These are phyloP conservation scores for Gelatoporia subvermispora DNA, from an alignment of 768 basidiomycete species.

Conservation along the genomic window DNA sequence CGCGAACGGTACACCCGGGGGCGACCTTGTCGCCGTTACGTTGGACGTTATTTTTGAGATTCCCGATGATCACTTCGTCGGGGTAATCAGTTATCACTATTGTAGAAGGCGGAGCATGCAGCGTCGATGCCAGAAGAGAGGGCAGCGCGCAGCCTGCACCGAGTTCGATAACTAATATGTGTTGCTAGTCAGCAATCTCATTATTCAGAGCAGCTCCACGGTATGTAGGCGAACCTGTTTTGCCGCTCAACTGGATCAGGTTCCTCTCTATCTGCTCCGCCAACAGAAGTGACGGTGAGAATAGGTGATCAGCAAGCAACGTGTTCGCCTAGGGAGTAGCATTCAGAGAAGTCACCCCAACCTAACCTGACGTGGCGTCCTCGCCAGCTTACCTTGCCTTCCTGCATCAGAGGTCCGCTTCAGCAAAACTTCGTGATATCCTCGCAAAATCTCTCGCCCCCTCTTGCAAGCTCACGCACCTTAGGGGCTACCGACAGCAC, in stretches of 20 bases:
- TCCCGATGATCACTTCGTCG: constrained; percentile 53
- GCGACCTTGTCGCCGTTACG: constrained; percentile 38
- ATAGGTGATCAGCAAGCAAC: constrained; percentile 67
- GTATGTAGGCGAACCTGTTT: constrained; percentile 32
- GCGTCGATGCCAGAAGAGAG: constrained; percentile 51
- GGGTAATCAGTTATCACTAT: constrained; percentile 69
- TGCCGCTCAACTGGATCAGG: constrained; percentile 36
- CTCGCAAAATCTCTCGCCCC: too few species aligned
- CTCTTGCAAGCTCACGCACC: constrained; percentile 28
- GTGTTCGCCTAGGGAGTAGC: constrained; percentile 51
- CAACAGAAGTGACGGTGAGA: constrained; percentile 63
- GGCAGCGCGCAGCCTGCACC: constrained; percentile 68
- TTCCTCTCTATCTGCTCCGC: constrained; percentile 61
- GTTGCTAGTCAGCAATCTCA: background rate
- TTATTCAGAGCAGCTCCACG: background rate
- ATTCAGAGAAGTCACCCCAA: constrained; percentile 4
- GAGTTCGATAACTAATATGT: constrained; percentile 58
- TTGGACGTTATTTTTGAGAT: constrained; percentile 50
- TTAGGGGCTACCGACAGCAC: constrained; percentile 53
- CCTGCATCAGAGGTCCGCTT: constrained; percentile 28
- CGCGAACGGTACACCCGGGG: constrained; percentile 37
- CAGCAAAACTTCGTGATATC: too few species aligned
- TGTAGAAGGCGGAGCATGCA: constrained; percentile 40
- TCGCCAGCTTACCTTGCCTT: constrained; percentile 48
- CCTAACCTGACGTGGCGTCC: background rate